These are phyloP conservation scores for Amyloporia xantha DNA, from an alignment of 768 basidiomycete genomes.

Conservation along the genomic window DNA sequence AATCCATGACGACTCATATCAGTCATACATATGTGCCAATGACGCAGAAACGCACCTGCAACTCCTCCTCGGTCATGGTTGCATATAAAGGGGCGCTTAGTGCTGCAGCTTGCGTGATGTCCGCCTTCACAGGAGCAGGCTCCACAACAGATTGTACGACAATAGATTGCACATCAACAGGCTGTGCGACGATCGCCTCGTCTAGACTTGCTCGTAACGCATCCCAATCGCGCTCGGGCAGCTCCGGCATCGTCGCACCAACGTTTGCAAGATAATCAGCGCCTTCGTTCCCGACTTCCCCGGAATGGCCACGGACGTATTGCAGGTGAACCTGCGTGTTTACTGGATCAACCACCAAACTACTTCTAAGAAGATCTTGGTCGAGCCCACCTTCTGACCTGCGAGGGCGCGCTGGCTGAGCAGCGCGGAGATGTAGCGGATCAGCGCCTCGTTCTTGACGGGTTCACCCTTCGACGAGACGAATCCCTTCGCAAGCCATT, in stretches of 20 bases:
- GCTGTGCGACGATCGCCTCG: background rate
- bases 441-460: conserved; percentile 69
- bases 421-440: conserved; percentile 62
- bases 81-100: background rate
- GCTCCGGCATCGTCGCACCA: conserved; percentile 37
- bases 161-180: background rate
- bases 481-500: conserved; percentile 58
- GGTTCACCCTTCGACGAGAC: conserved; percentile 37
- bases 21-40: background rate
- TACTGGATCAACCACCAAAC: background rate
- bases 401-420: conserved; percentile 43
- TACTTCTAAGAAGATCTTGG: background rate
- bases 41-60: too few species aligned
- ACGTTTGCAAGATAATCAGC: conserved; percentile 70
- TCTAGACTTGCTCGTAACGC: conserved; percentile 3
- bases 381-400: conserved; percentile 43
- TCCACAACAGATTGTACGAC: background rate
- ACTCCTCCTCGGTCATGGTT: background rate
- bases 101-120: background rate
- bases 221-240: conserved; percentile 57
- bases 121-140: background rate
- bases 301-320: conserved; percentile 76
- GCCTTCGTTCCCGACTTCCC: conserved; percentile 77
- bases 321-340: conserved; percentile 36
- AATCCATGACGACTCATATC: background rate